Evolutionary conservation across 257 asterid genomes (phyloP), one percentile per base, ranked within the genome.

Genomic region (Ophiorrhiza pumila): DNA sequence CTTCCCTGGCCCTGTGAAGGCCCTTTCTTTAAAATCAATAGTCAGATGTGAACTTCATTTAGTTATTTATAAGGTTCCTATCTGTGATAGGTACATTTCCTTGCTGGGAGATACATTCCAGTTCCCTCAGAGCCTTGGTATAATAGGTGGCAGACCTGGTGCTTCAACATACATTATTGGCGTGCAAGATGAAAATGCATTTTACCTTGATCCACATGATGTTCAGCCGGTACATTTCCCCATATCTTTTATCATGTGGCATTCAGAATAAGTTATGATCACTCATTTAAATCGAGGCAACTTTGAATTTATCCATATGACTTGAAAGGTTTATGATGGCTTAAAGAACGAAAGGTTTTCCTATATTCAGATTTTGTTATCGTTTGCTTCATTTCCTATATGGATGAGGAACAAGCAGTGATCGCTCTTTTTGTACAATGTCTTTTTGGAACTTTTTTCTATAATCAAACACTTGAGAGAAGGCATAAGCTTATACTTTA

Each of bases 111-210:
- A 92, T 65, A 95, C 96, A n/a, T 89, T 92, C 77, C 79, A 86
- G 71, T 95, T 95, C 79, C 97, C 98, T 18, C 99, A 95, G 79
- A 92, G 99, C 84, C 88, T 95, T 69, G 99, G 99, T 68, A 83
- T 92, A 78, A 74, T 92, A 84, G 99, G 99, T 18, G 99, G 99
- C 66, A 86, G 89, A 78, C 97, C 98, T 73, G 98, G 99, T 77
- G 96, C 90, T 34, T 95, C 99, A 18, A 95, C 99, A 22, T 95
- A 95, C 81, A 82, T 95, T 74, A 79, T 92, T 72, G 99, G 99
- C n/a, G 85, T 95, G 88, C 99, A 95, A 83, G 97, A 92, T 81
- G 96, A 90, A 14, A 90, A 86, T 27, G 98, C 99, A 65, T 87
- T 86, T 79, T 95, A 92, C 86, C 89, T 95, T 65, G 99, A 95